Conservation (phyloP, 2,329 filamentous ascomycete genomes). For the Ophiostoma himal-ulmi region DNA sequence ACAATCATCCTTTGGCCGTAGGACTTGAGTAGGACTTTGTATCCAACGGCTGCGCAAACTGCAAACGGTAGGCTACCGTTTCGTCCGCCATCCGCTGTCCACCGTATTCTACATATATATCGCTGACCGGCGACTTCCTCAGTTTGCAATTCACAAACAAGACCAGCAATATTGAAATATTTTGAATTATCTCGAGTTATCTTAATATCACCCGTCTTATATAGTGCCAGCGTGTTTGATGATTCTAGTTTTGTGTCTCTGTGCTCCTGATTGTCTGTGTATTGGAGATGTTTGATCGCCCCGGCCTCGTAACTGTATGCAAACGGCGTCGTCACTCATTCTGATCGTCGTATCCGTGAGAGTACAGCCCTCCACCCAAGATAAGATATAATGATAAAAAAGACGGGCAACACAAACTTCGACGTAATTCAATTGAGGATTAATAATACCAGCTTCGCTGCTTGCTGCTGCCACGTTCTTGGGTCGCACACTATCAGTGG, state of each 20-base stretch:
- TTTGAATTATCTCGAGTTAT: no score
- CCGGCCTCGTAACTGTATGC: background rate
- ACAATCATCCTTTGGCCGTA: background rate
- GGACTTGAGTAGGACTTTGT: constrained; percentile 13
- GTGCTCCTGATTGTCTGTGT: background rate
- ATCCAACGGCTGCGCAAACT: background rate
- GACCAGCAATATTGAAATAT: background rate
- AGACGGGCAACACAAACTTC: background rate
- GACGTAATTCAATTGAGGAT: background rate
- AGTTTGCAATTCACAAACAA: no score
- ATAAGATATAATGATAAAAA: background rate
- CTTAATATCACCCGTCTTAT: background rate
- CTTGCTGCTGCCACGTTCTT: background rate
- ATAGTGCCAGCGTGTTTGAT: constrained; percentile 1
- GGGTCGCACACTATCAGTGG: background rate
- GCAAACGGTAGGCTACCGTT: background rate
- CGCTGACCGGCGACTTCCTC: background rate
- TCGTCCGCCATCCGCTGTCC: background rate
- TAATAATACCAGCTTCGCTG: background rate
- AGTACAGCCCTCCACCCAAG: background rate
- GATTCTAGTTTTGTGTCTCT: background rate
- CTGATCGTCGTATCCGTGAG: background rate
- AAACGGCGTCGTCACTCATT: constrained; percentile 7
- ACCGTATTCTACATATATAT: no score
- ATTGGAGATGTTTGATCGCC: background rate